These are phyloP conservation scores for Medicago lupulina DNA, from an alignment of 306 rosid genomes.

Conservation along the genomic window DNA sequence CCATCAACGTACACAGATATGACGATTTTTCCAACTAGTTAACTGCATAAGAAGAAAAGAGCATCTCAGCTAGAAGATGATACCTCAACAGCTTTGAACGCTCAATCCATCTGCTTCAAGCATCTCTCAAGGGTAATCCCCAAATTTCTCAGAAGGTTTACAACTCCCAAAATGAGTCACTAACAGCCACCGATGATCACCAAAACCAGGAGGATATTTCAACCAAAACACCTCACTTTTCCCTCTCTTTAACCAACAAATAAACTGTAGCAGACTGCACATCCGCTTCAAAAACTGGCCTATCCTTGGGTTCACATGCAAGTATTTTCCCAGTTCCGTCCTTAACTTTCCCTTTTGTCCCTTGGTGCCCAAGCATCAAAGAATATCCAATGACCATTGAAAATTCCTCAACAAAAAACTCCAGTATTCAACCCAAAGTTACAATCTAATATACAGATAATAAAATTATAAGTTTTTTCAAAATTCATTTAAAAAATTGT, in stretches of 20 bases:
- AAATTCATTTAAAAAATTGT: neutral
- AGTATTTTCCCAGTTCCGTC: conserved; percentile 83
- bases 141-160: conserved; percentile 90
- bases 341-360: conserved; percentile 79
- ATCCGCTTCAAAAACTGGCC: conserved; percentile 84
- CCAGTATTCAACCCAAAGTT: conserved; percentile 73
- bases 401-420: conserved; percentile 71
- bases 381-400: conserved; percentile 69
- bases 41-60: too few relatives aligned
- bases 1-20: neutral
- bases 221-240: conserved; percentile 78
- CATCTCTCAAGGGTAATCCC: conserved; percentile 87
- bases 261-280: conserved; percentile 88
- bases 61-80: conserved; percentile 41
- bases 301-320: conserved; percentile 65
- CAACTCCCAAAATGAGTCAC: conserved; percentile 96
- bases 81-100: conserved; percentile 72
- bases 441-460: neutral
- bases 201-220: conserved; percentile 84
- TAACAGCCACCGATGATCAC: conserved; percentile 89
- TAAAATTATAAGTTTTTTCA: neutral
- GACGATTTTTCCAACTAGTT: too few relatives aligned
- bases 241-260: conserved; percentile 56
- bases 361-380: conserved; percentile 85
- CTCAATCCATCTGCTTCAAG: conserved; percentile 89